Base-by-base conservation (phyloP, 2,329 filamentous ascomycete species). In the Fusarium mangiferae region DNA sequence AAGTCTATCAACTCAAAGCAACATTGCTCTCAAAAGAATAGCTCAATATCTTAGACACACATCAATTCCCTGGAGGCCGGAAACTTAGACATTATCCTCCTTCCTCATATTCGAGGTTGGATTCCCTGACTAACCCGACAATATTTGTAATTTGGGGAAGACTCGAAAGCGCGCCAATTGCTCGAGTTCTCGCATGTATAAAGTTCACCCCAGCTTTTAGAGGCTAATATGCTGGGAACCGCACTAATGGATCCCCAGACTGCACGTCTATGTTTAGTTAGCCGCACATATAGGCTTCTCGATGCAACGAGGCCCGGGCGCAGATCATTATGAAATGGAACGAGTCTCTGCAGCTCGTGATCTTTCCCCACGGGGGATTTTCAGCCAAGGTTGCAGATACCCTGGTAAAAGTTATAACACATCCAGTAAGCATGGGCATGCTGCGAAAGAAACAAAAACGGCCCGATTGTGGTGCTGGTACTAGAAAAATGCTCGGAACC, bases 51-150 rank as follows among this genome's bases (percentile, higher is more conserved):
- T 26, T 6, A 26, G 26, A 26, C 26, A 26, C 6, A 26, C 26
- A 26, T 26, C 26, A 26, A 26, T 26, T 26, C 26, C 26, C 26
- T 26, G 26, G 26, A 26, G 26, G 26, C 26, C 26, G 26, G 4
- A 26, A 26, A 26, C 26, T 26, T 26, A 26, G 26, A 26, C 26
- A 26, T 26, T 26, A 26, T 26, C 26, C 26, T 26, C 26, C 26
- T 26, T 6, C 26, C 26, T 26, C 26, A 26, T 26, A 26, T 26
- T 26, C 26, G 26, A 56, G 7, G 5, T 28, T 8, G 14, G 20
- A 9, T 12, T 9, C 4, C 24, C 39, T 9, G 6, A 22, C 26
- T 7, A 11, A 7, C 20, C 10, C 0, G 24, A 6, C 0, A 18
- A 18, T 7, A 14, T n/a, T 14, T 4, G 11, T 30, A 17, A 41